phyloP scores from a whole-genome alignment of 306 rosid genomes.

The Morella rubra region DNA sequence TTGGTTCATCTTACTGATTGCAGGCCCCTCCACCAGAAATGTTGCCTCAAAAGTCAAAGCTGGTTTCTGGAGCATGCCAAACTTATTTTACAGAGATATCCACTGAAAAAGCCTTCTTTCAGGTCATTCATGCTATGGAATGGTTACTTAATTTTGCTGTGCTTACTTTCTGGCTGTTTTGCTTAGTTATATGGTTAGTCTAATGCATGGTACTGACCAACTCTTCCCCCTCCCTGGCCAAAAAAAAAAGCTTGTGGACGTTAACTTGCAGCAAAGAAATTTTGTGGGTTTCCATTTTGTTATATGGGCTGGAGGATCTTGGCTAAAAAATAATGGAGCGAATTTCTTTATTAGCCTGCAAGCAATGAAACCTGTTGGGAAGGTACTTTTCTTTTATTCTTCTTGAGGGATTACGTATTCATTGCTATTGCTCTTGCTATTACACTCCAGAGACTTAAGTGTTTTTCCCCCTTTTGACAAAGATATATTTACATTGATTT shows the following conservation, averaged over 20 bases:
- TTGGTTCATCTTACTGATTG: slow-evolving; percentile 13
- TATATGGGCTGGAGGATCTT: slow-evolving; percentile 35
- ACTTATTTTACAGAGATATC: slow-evolving; percentile 31
- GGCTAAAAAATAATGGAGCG: slow-evolving; percentile 40
- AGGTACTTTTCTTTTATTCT: slow-evolving; percentile 12
- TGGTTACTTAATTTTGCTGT: slow-evolving; percentile 6
- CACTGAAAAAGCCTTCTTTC: slow-evolving; percentile 32
- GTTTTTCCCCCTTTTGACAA: not conserved
- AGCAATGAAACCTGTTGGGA: slow-evolving; percentile 19
- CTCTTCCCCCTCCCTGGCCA: not conserved
- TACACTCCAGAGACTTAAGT: not conserved
- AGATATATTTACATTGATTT: not conserved
- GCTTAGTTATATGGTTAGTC: not conserved
- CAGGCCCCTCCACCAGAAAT: slow-evolving; percentile 36
- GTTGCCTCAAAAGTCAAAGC: slow-evolving; percentile 36
- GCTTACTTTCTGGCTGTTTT: not conserved
- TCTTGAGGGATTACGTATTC: not conserved
- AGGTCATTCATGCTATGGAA: slow-evolving; percentile 18
- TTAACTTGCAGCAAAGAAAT: slow-evolving; percentile 34
- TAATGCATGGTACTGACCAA: slow-evolving; percentile 8
- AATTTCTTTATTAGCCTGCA: slow-evolving; percentile 30
- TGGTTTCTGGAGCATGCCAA: slow-evolving; percentile 40
- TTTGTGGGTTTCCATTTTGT: slow-evolving; percentile 36
- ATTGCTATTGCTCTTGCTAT: not conserved
- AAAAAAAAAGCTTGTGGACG: slow-evolving; percentile 24